These are phyloP conservation scores for Xylaria sp. DNA, from an alignment of 2,329 filamentous ascomycete species.

Conservation along the genomic window DNA sequence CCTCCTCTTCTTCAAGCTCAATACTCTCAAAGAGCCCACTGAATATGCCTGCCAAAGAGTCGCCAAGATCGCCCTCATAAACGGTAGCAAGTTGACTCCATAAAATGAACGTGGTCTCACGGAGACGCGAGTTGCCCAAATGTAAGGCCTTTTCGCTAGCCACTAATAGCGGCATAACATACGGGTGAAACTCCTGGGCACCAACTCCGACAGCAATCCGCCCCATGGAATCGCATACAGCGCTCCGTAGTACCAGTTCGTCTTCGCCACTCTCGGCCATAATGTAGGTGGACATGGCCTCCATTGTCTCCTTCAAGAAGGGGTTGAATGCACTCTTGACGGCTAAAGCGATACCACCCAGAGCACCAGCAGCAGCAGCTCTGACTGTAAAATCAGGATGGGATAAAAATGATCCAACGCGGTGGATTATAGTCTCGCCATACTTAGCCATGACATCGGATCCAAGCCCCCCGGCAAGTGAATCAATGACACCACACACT, in stretches of 20 bases:
- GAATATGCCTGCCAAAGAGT: conserved; percentile 81
- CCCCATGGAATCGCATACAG: conserved; percentile 91
- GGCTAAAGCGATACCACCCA: conserved; percentile 89
- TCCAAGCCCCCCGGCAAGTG: conserved; percentile 87
- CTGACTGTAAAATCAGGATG: conserved; percentile 91
- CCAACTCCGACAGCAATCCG: conserved; percentile 92
- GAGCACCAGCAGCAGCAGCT: conserved; percentile 85
- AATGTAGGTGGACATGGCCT: conserved; percentile 84
- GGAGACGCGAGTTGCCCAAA: conserved; percentile 88
- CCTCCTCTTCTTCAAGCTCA: conserved; percentile 88
- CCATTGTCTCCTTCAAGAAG: conserved; percentile 93
- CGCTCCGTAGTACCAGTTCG: conserved; percentile 87
- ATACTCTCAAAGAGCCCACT: conserved; percentile 85
- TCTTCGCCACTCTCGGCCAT: conserved; percentile 89
- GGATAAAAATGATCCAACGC: conserved; percentile 83
- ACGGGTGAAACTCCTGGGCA: conserved; percentile 85
- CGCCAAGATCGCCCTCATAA: conserved; percentile 84
- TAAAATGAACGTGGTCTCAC: conserved; percentile 96
- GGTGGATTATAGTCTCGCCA: conserved; percentile 81
- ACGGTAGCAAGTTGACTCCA: conserved; percentile 96
- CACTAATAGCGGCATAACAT: conserved; percentile 88
- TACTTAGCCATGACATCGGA: conserved; percentile 83
- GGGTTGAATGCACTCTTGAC: conserved; percentile 85
- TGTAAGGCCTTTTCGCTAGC: conserved; percentile 90
- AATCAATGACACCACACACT: conserved; percentile 89